Base-by-base conservation (phyloP, 2,329 filamentous ascomycete genomes). In the Fusarium ambrosium region DNA sequence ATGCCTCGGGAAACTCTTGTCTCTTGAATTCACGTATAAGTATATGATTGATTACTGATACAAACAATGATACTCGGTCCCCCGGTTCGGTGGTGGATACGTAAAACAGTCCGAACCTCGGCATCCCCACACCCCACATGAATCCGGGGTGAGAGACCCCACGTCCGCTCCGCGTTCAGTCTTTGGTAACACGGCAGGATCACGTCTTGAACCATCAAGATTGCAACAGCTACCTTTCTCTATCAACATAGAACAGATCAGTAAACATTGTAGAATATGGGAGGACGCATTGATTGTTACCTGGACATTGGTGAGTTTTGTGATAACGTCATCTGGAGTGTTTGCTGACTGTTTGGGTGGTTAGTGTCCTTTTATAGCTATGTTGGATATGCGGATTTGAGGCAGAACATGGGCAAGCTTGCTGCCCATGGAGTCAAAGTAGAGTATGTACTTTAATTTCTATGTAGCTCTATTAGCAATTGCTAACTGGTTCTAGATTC, bases 321-420 rank as follows among this genome's bases (percentile, higher is more conserved):
- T n/a, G 14, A 48, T 6, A 27, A 8, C 8, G 34, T 6, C 13
- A 9, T 8, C 6, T 3, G 14, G n/a, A 20, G 13, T 34, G 11
- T n/a, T n/a, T 55, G 22, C 64, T 74, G 34, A 75, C 66, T 37
- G 43, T 27, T 34, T 18, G 11, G 22, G 22, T 24, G 22, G 22
- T 24, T 24, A 95, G 93, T 91, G 64, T 95, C 93, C 27, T 83
- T 89, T 58, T 91, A 88, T 77, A 90, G 88, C 82, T 91, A 90
- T 75, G 78, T 90, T 18, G 84, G 85, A 22, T 86, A 93, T 60
- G 79, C 86, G 1, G 88, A 94, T 78, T 83, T 95, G 27, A 84
- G 87, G 36, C 86, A 85, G 62, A 91, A 92, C 74, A 81, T 87
- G 48, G 82, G 86, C 0, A 80, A 86, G 3, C 86, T 95, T 3